phyloP scores from a whole-genome alignment of 768 basidiomycete species.

The Pseudohyphozyma bogoriensis region DNA sequence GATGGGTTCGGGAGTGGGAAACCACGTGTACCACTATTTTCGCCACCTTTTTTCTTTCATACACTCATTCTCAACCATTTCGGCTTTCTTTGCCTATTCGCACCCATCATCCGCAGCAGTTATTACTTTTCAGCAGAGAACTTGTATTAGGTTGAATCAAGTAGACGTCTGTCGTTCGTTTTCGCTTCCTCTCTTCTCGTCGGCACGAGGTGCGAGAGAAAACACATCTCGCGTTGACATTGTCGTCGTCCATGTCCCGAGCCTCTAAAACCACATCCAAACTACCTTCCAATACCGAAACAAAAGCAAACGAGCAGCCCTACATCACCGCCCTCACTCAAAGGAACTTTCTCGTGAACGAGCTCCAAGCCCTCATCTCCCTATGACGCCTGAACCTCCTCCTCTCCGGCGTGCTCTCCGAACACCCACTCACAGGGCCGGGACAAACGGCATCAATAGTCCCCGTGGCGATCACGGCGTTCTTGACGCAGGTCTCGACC shows the following conservation, averaged over 20 bases:
- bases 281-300: too few relatives aligned
- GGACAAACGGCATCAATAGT: slow-evolving; percentile 24
- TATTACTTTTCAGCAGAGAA: too few relatives aligned
- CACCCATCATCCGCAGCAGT: too few relatives aligned
- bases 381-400: not conserved
- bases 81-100: not conserved
- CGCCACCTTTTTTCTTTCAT: not conserved
- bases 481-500: slow-evolving; percentile 23
- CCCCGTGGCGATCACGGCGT: slow-evolving; percentile 20
- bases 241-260: too few relatives aligned
- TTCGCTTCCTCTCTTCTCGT: too few relatives aligned
- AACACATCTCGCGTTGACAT: too few relatives aligned
- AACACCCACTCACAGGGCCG: slow-evolving; percentile 26
- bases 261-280: too few relatives aligned
- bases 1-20: slow-evolving; percentile 33
- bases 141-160: too few relatives aligned
- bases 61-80: not conserved
- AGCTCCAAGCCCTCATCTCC: slow-evolving; percentile 1
- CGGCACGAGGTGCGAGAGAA: too few relatives aligned
- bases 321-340: not conserved
- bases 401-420: not conserved
- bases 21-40: not conserved
- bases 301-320: too few relatives aligned
- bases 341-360: not conserved
- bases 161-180: too few relatives aligned